Evolutionary conservation across 768 basidiomycete species (phyloP).

Genomic region (Russula sp.): DNA sequence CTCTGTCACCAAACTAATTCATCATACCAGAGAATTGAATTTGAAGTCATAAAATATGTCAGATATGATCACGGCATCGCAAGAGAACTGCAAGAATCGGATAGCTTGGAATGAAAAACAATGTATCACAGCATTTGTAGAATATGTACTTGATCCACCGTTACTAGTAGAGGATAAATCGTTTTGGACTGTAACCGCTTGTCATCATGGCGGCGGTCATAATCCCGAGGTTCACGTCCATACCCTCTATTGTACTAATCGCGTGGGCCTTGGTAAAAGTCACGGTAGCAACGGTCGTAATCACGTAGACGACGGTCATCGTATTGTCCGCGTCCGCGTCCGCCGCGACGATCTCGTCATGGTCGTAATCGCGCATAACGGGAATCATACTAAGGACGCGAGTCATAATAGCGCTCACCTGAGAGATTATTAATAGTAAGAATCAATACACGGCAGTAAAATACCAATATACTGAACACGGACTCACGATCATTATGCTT

Average conservation of each 20-base stretch:
- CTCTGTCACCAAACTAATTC: not conserved
- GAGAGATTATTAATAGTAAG: constrained; percentile 16
- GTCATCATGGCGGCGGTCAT: constrained; percentile 29
- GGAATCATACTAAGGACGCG: constrained; percentile 87
- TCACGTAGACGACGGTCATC: constrained; percentile 38
- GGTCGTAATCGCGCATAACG: constrained; percentile 72
- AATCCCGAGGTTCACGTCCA: constrained; percentile 38
- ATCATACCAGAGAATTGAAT: not conserved
- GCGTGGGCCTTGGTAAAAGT: constrained; percentile 12
- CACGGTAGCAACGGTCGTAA: constrained; percentile 34
- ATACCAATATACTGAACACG: constrained; percentile 5
- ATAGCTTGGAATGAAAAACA: no score
- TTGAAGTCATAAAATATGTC: not conserved
- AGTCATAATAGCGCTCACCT: constrained; percentile 89
- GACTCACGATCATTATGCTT: constrained; percentile 64
- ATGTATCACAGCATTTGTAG: not conserved
- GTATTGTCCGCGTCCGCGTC: constrained; percentile 37
- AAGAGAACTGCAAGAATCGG: not conserved
- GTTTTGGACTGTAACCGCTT: constrained; percentile 36
- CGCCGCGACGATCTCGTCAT: constrained; percentile 44
- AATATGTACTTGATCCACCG: constrained; percentile 7
- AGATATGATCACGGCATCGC: not conserved
- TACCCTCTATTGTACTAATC: constrained; percentile 36
- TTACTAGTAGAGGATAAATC: not conserved
- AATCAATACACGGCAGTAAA: constrained; percentile 10